Evolutionary conservation across 2,329 filamentous ascomycete genomes (phyloP).

Genomic region (Aspergillus piperis): DNA sequence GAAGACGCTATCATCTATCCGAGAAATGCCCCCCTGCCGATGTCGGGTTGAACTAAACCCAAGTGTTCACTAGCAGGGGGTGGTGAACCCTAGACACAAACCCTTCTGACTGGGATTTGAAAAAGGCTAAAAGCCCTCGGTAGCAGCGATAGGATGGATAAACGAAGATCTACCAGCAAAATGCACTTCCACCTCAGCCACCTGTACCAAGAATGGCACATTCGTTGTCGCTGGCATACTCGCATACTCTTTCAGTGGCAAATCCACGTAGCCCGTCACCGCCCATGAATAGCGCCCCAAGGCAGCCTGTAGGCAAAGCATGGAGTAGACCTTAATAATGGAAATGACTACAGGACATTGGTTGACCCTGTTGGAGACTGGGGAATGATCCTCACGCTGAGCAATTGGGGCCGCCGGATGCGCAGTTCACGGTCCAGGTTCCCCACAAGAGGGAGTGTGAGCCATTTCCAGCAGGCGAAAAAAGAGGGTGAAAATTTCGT

Average conservation of each 20-base stretch:
- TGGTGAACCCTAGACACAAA: slow-evolving; percentile 4
- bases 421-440: slow-evolving; percentile 19
- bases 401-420: slow-evolving; percentile 21
- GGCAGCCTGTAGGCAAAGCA: not conserved
- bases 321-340: slow-evolving; percentile 14
- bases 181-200: not conserved
- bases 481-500: slow-evolving; percentile 25
- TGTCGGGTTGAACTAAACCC: slow-evolving; percentile 13
- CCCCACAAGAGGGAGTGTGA: slow-evolving; percentile 18
- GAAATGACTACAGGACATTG: slow-evolving; percentile 15
- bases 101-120: not conserved
- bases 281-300: not conserved
- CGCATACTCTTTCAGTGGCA: not conserved
- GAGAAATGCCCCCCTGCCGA: slow-evolving; percentile 13
- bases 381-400: slow-evolving; percentile 18
- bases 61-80: not conserved
- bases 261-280: slow-evolving; percentile 1
- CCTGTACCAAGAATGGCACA: not conserved
- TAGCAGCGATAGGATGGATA: slow-evolving; percentile 6
- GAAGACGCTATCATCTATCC: slow-evolving; percentile 3
- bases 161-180: slow-evolving; percentile 6
- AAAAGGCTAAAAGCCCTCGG: not conserved
- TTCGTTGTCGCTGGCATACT: not conserved
- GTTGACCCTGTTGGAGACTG: slow-evolving; percentile 12
- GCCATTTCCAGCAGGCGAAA: slow-evolving; percentile 2